Percentiles rank a stretch among this genome's conserved stretches.
These are phyloP conservation scores for Auriscalpium vulgare DNA, from an alignment of 768 basidiomycete genomes.

Conservation along the genomic window DNA sequence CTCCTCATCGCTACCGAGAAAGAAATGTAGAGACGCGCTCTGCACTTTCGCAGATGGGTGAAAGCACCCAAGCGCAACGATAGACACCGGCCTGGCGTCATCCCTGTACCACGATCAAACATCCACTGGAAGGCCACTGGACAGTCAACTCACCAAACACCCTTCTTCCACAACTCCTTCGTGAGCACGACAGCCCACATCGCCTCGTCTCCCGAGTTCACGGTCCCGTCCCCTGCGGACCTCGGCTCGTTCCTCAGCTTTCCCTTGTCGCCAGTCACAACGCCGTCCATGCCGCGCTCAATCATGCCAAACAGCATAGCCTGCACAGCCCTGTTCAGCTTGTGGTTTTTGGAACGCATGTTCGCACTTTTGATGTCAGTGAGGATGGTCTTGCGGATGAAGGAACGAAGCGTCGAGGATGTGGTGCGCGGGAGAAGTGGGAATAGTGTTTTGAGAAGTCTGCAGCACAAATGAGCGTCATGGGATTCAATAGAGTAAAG, in stretches of 20 bases:
- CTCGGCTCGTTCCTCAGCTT: constrained; percentile 43
- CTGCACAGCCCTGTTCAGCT: constrained; percentile 92
- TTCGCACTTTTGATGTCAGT: constrained; percentile 92
- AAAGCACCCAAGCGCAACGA: constrained; percentile 85
- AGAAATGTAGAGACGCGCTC: constrained; percentile 91
- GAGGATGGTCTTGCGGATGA: constrained; percentile 89
- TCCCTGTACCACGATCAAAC: constrained; percentile 39
- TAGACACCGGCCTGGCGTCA: constrained; percentile 88
- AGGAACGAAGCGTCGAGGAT: constrained; percentile 71
- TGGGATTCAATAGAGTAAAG: neutral
- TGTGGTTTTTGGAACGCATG: constrained; percentile 81
- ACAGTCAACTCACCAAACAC: constrained; percentile 56
- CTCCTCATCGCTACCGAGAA: constrained; percentile 83
- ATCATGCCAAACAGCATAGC: constrained; percentile 95
- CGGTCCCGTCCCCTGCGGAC: constrained; percentile 30
- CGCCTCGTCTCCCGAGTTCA: constrained; percentile 68
- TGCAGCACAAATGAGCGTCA: constrained; percentile 23
- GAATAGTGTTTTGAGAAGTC: constrained; percentile 85
- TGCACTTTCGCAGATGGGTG: constrained; percentile 94
- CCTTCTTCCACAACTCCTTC: constrained; percentile 91
- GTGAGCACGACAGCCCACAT: constrained; percentile 97
- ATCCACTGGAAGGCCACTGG: neutral
- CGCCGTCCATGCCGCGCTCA: constrained; percentile 80
- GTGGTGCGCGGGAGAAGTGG: constrained; percentile 93
- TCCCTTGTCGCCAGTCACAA: constrained; percentile 79